phyloP scores from a whole-genome alignment of 805 yeast genomes.

The Barnettozyma pratensis region DNA sequence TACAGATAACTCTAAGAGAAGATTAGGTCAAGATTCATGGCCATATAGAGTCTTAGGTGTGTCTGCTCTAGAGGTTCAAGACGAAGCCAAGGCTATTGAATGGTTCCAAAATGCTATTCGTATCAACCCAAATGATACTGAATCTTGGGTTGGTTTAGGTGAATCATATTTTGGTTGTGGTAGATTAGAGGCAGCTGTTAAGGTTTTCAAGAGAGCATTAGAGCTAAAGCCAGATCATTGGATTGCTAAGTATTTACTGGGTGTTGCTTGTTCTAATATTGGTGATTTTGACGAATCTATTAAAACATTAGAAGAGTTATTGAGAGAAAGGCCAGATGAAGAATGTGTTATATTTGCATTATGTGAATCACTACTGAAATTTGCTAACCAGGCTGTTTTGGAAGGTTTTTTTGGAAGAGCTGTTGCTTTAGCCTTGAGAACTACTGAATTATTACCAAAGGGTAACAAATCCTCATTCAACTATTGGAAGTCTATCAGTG shows the following conservation, averaged over 20 bases:
- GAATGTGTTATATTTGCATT: slow-evolving; percentile 45
- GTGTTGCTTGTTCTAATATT: slow-evolving; percentile 55
- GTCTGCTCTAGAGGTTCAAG: slow-evolving; percentile 62
- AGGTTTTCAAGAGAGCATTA: slow-evolving; percentile 69
- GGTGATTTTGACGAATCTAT: slow-evolving; percentile 65
- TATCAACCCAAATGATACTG: slow-evolving; percentile 56
- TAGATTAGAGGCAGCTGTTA: slow-evolving; percentile 76
- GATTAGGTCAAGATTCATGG: slow-evolving; percentile 57
- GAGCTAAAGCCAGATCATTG: slow-evolving; percentile 49
- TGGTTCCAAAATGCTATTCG: slow-evolving; percentile 85
- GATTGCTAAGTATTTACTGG: slow-evolving; percentile 63
- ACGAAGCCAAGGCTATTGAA: slow-evolving; percentile 76
- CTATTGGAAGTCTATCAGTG: slow-evolving; percentile 64
- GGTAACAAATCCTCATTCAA: slow-evolving; percentile 42
- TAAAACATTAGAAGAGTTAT: slow-evolving; percentile 37
- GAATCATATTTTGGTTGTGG: slow-evolving; percentile 88
- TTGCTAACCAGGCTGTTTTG: slow-evolving; percentile 44
- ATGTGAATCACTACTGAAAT: slow-evolving; percentile 50
- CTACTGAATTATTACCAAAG: slow-evolving; percentile 38
- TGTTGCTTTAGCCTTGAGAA: slow-evolving; percentile 38
- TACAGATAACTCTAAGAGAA: slow-evolving; percentile 54
- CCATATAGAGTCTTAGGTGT: slow-evolving; percentile 87
- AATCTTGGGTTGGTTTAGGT: slow-evolving; percentile 96
- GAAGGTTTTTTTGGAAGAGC: slow-evolving; percentile 71
- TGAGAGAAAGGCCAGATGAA: slow-evolving; percentile 42